Base-by-base conservation (phyloP, 2,329 filamentous ascomycete species). In the Hymenoscyphus fructigenus region DNA sequence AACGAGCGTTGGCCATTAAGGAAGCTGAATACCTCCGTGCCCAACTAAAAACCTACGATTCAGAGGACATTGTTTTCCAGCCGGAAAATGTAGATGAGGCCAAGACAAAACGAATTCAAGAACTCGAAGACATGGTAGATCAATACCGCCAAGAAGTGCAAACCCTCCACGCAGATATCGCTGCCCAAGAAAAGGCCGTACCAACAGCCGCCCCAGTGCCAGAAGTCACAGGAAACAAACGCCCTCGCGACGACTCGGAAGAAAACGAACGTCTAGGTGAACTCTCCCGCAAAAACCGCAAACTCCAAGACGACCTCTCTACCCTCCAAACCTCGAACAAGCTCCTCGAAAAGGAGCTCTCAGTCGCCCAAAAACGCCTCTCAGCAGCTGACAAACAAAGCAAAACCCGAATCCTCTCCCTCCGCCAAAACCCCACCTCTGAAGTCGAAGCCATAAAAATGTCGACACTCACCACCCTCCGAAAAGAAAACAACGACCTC, bases 21-120 rank as follows among this genome's bases (percentile, higher is more conserved):
- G 96, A 99, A 76, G 92, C 95, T 0, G 93, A 97, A 70, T 97
- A 96, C 75, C 84, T 99, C 6, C 91, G 95, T 26, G 94, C 92
- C 0, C 95, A 99, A 77, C 84, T 98, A 62, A 93, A 93, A 78
- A 90, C 91, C 0, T 90, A 96, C 66, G 92, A 98, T 73, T 85
- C 87, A 0, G 95, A 99, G 77, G 93, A 98, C 72, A 86, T 88
- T 61, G 93, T 93, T 0, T 91, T 97, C 79, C 88, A 94, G 63
- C 87, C 91, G 0, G 91, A 92, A 38, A 88, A 86, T 55, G 89
- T 91, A 62, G 92, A 99, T 72, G 85, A 90, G 69, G 84, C 87
- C 23, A 94, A 93, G 68, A 81, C 84, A 0, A 83, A 89, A 67
- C 89, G 92, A 26, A 89, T 97, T 20, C 85, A 89, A 60, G 88